Base-by-base conservation (phyloP, 257 asterid species). In the Solanum chmielewskii region DNA sequence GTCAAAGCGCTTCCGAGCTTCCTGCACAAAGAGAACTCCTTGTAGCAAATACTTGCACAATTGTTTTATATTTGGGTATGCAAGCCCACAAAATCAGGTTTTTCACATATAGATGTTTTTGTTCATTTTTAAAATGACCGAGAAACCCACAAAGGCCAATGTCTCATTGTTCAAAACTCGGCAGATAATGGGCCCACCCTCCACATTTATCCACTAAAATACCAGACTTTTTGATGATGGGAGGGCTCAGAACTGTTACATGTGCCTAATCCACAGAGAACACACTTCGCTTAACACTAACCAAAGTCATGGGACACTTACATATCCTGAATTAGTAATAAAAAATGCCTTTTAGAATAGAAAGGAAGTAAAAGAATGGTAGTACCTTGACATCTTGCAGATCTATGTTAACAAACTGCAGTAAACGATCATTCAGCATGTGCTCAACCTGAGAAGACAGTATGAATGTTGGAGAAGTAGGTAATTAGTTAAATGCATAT, bases 361-460 rank as follows among this genome's bases (percentile, higher is more conserved):
- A 86, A 41, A 59, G 69, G 75, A 80, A 71, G 73, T 20, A 16
- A 41, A 86, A 82, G 83, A 83, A 88, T 27, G 85, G 85, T 94
- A 86, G 84, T 95, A 97, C 99, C 99, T 97, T 97, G 90, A 97
- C 99, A 83, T 95, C 98, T 76, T 91, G 98, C 92, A 96, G 91
- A 92, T 97, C 99, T 87, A 93, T 89, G 91, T 97, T 96, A 88
- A 96, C 99, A 91, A 95, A 93, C 89, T 97, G 99, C 91, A 94
- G 93, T 91, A 96, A 91, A 85, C 98, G 92, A 83, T 96, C 99
- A 89, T 97, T 96, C 89, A 97, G 94, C 91, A 95, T 90, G 91
- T 95, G 95, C 92, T 97, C 99, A 90, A 96, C 99, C 99, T 97
- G 94, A 88, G 93, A 76, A 84, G 47, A 87, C 29, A 45, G 88